phyloP scores from a whole-genome alignment of 306 rosid genomes.

The Rubus parviflorus region DNA sequence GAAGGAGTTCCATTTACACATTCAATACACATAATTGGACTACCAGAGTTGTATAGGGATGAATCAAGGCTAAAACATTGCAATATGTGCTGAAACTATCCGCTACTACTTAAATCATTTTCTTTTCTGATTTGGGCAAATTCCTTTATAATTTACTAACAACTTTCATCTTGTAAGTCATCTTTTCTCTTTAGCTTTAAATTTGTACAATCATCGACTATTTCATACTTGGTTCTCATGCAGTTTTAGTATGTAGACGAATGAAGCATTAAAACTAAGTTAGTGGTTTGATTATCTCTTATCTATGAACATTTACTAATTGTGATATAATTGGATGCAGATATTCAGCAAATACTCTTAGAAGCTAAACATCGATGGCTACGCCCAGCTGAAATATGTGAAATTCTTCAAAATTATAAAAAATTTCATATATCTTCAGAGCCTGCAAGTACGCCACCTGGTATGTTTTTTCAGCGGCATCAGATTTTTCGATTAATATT shows the following conservation, averaged over 20 bases:
- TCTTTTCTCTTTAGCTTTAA: neutral
- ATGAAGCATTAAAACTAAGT: neutral
- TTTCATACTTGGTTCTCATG: neutral
- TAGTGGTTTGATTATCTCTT: neutral
- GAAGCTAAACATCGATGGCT: slow-evolving; percentile 91
- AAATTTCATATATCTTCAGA: slow-evolving; percentile 53
- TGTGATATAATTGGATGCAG: slow-evolving; percentile 45
- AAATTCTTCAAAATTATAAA: slow-evolving; percentile 62
- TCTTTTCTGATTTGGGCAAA: too few relatives aligned
- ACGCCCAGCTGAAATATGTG: slow-evolving; percentile 87
- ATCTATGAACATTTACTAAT: slow-evolving; percentile 16
- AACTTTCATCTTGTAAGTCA: neutral
- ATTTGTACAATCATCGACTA: neutral
- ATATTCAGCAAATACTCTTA: slow-evolving; percentile 52
- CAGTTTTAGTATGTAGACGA: neutral
- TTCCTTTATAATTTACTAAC: neutral
- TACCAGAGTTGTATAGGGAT: too few relatives aligned
- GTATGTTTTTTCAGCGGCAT: slow-evolving; percentile 44
- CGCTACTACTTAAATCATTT: too few relatives aligned
- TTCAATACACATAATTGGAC: too few relatives aligned
- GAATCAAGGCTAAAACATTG: too few relatives aligned
- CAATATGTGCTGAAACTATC: too few relatives aligned
- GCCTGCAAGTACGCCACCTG: slow-evolving; percentile 69
- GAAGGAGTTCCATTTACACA: too few relatives aligned
- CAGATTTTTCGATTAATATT: neutral